phyloP scores from a whole-genome alignment of 371 early-diverging fungal genomes.

The Mortierella sp. region DNA sequence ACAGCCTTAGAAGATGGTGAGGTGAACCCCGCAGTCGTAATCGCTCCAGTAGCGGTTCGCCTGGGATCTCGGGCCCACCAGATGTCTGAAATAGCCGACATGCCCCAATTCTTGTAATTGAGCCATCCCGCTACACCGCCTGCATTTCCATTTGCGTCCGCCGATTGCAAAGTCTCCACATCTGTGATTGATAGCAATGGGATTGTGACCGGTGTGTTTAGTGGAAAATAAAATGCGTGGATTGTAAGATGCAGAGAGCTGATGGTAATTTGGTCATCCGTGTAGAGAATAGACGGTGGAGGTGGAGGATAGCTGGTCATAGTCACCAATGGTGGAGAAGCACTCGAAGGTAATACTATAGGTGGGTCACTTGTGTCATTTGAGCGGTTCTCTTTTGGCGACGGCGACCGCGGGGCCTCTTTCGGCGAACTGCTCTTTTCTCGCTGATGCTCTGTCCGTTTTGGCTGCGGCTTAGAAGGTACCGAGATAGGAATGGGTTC shows the following conservation, averaged over 20 bases:
- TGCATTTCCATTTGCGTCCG: neutral
- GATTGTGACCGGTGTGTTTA: slow-evolving; percentile 52
- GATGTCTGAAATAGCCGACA: slow-evolving; percentile 31
- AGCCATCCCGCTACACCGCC: slow-evolving; percentile 39
- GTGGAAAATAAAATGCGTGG: slow-evolving; percentile 53
- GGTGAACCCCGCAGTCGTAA: neutral
- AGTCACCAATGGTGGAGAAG: neutral
- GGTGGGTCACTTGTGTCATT: slow-evolving; percentile 3
- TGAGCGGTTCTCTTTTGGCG: slow-evolving; percentile 8
- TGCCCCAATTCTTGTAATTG: slow-evolving; percentile 52
- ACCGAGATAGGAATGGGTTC: neutral
- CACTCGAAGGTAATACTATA: neutral
- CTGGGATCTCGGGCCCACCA: slow-evolving; percentile 52
- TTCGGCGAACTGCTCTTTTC: slow-evolving; percentile 10
- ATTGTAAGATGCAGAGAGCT: slow-evolving; percentile 54
- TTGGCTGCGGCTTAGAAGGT: neutral
- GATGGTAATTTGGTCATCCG: slow-evolving; percentile 50
- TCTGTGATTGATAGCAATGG: slow-evolving; percentile 45
- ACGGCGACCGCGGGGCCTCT: slow-evolving; percentile 3
- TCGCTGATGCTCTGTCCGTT: neutral
- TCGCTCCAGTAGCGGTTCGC: slow-evolving; percentile 10
- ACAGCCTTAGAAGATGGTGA: neutral
- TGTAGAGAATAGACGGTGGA: slow-evolving; percentile 48
- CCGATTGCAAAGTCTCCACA: slow-evolving; percentile 23
- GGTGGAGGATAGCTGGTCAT: slow-evolving; percentile 46